Evolutionary conservation across 495 filamentous ascomycete species (phyloP).

Genomic region (Daldinia loculata): DNA sequence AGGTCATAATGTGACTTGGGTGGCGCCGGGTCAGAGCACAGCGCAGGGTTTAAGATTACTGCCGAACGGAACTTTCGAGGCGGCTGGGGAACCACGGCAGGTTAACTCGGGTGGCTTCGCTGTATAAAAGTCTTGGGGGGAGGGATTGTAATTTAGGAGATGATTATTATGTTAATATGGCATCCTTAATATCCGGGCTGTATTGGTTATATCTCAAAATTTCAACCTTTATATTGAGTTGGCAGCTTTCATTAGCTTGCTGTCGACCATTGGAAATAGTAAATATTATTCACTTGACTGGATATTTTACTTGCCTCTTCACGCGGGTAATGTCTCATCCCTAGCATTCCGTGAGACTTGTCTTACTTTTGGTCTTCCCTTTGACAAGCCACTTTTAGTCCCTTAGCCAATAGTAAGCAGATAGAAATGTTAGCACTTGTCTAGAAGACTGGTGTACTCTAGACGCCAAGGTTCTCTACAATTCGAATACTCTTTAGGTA

Average conservation of each 20-base stretch:
- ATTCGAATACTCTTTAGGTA: no score
- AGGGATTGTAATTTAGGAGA: background rate
- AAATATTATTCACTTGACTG: background rate
- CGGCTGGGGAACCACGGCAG: constrained; percentile 77
- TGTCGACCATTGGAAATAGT: background rate
- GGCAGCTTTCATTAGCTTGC: background rate
- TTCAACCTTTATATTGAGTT: background rate
- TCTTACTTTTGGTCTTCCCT: no score
- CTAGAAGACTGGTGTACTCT: no score
- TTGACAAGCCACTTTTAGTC: no score
- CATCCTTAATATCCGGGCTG: background rate
- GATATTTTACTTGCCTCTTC: no score
- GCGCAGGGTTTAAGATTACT: constrained; percentile 76
- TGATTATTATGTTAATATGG: background rate
- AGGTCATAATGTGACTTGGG: constrained; percentile 80
- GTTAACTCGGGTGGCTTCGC: constrained; percentile 73
- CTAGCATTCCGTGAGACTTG: no score
- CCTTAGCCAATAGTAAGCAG: no score
- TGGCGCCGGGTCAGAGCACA: constrained; percentile 68
- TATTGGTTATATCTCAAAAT: background rate
- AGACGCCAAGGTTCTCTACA: no score
- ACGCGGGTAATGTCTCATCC: no score
- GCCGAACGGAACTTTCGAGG: constrained; percentile 71
- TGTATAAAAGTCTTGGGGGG: constrained; percentile 51
- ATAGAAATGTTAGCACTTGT: no score